Evolutionary conservation across 1,284 basidiomycete species (phyloP), one percentile per base, ranked within the genome.

Genomic region (Psilocybe mexicana): DNA sequence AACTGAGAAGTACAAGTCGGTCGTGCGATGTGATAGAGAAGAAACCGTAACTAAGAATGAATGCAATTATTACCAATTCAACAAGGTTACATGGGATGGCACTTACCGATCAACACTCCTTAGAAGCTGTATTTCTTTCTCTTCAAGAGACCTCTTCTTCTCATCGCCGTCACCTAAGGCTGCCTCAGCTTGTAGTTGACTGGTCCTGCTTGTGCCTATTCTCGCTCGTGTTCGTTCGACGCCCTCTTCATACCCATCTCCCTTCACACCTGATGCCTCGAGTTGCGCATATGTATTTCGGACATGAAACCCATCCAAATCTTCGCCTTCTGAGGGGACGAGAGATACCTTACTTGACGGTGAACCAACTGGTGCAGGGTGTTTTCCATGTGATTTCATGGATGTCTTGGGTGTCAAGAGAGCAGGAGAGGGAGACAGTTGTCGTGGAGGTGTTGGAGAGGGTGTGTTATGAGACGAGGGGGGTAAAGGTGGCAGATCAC

Each of bases 201-300:
- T 87, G 23, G 76, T 77, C 63, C 83, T 76, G 67, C 82, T 87
- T 26, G 71, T 73, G 47, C 85, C 84, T 50, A 89, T 77, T 51
- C 90, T 84, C n/a, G 93, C 93, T 57, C 94, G 83, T n/a, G 94
- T 97, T 43, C 93, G 85, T 75, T 97, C 94, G 12, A 94, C 81
- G 38, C 94, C 94, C 64, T 96, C 93, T 64, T 91, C 90, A 74
- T 88, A 93, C 0, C 94, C 94, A 70, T 97, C 94, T 2, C 94
- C 94, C 67, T 87, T 90, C 30, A 97, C 94, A 23, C 94, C 94
- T 48, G 83, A 83, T 7, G 82, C 74, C 46, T 96, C 93, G 12
- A 97, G 80, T 60, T 92, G 83, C 0, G 94, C 94, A 69, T 97
- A 96, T 0, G 93, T 95, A 55, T 85, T 90, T 38, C 94, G 84